Conservation (phyloP, 331 rosid species). For the Dryas integrifolia region DNA sequence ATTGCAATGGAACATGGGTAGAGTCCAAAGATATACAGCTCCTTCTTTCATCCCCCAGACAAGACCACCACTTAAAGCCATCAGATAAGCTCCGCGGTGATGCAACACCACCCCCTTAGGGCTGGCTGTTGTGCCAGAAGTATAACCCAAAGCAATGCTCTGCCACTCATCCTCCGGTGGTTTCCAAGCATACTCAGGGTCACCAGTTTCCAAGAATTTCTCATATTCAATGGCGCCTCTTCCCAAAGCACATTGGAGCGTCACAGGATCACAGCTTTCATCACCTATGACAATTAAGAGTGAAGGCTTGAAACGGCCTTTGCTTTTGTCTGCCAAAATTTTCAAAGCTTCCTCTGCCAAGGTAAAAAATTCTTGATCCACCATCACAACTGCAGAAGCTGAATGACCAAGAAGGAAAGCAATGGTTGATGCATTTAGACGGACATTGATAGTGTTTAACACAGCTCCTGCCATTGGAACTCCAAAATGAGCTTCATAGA, state of each 20-base stretch:
- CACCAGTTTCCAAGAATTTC: slow-evolving; percentile 62
- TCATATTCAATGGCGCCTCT: slow-evolving; percentile 80
- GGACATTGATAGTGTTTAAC: slow-evolving; percentile 66
- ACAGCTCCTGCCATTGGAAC: slow-evolving; percentile 90
- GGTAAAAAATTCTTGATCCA: slow-evolving; percentile 75
- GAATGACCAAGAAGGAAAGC: slow-evolving; percentile 83
- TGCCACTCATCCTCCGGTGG: slow-evolving; percentile 97
- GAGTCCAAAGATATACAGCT: slow-evolving; percentile 84
- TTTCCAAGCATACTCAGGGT: slow-evolving; percentile 77
- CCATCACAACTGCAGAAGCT: slow-evolving; percentile 58
- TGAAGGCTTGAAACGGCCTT: slow-evolving; percentile 48
- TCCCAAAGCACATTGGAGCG: slow-evolving; percentile 46
- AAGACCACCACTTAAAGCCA: slow-evolving; percentile 73
- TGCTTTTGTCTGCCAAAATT: slow-evolving; percentile 51
- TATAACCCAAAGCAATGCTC: slow-evolving; percentile 88
- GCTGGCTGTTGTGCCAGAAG: slow-evolving; percentile 91
- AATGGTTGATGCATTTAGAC: slow-evolving; percentile 70
- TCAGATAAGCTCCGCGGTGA: slow-evolving; percentile 90
- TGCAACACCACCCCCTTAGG: slow-evolving; percentile 93
- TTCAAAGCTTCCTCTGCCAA: slow-evolving; percentile 76
- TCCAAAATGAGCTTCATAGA: slow-evolving; percentile 91
- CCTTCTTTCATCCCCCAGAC: slow-evolving; percentile 92
- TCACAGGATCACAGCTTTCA: slow-evolving; percentile 56
- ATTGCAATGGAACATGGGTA: slow-evolving; percentile 97
- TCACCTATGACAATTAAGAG: slow-evolving; percentile 68